A percentile compares a stretch with the other conserved stretches of the same genome.
Evolutionary conservation across 495 filamentous ascomycete genomes (phyloP).

Genomic region (Talaromyces proteolyticus): DNA sequence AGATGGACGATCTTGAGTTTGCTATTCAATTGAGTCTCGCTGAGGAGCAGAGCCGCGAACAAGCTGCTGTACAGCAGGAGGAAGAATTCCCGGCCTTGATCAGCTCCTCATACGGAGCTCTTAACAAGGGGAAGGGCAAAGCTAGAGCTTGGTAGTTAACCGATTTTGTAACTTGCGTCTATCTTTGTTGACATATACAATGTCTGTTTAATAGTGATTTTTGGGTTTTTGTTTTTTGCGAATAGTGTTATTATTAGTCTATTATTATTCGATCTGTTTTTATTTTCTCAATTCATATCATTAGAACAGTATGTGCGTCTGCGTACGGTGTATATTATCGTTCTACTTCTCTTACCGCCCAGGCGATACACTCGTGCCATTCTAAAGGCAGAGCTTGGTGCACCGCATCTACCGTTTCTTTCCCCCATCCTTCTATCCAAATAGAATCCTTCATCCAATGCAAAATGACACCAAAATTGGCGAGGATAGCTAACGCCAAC

Average conservation of each 20-base stretch:
- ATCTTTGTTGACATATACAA: not conserved
- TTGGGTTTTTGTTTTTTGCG: too few species aligned
- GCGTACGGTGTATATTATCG: too few species aligned
- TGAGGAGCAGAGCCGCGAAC: conserved; percentile 58
- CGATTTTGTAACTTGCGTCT: conserved; percentile 3
- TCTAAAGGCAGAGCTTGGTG: not conserved
- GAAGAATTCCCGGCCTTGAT: conserved; percentile 57
- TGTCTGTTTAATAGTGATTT: too few species aligned
- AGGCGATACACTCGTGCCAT: conserved; percentile 4
- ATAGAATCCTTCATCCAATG: conserved; percentile 34
- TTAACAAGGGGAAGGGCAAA: conserved; percentile 30
- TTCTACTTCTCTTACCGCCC: not conserved
- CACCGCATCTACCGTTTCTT: conserved; percentile 4
- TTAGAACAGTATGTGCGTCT: too few species aligned
- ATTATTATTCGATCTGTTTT: too few species aligned
- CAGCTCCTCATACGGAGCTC: conserved; percentile 27
- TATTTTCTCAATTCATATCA: too few species aligned
- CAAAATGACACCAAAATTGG: conserved; percentile 41
- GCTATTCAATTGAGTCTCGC: conserved; percentile 81
- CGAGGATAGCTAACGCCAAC: conserved; percentile 45
- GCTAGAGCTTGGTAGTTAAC: conserved; percentile 37
- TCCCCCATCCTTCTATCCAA: conserved; percentile 43
- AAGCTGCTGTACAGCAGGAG: conserved; percentile 19
- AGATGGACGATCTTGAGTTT: conserved; percentile 75
- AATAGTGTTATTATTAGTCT: too few species aligned